Evolutionary conservation across 2,329 filamentous ascomycete genomes (phyloP).

Genomic region (Nemania abortiva): DNA sequence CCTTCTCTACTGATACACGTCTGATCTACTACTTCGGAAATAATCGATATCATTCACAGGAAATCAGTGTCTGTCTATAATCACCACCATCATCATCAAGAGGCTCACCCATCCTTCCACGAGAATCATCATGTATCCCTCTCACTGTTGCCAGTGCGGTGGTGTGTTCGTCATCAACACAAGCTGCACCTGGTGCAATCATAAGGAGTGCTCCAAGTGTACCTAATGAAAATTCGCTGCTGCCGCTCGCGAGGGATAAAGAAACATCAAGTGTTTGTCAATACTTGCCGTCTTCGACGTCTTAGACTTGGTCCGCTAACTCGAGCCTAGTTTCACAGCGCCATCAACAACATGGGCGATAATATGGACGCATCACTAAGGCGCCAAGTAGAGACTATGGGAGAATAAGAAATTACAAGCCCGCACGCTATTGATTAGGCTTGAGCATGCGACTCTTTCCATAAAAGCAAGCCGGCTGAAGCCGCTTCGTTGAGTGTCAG

Average conservation of each 20-base stretch:
- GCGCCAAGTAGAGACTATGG: neutral
- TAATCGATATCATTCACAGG: neutral
- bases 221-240: conserved; percentile 34
- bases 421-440: neutral
- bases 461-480: neutral
- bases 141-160: conserved; percentile 51
- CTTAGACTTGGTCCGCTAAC: neutral
- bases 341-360: neutral
- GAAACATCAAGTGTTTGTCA: conserved; percentile 3
- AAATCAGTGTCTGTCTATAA: conserved; percentile 6
- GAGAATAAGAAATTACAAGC: neutral
- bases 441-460: neutral
- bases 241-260: neutral
- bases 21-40: neutral
- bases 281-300: neutral
- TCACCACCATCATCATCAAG: conserved; percentile 5
- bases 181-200: conserved; percentile 50
- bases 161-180: conserved; percentile 51
- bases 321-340: neutral
- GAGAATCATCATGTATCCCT: conserved; percentile 44
- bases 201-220: conserved; percentile 48
- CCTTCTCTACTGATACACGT: neutral
- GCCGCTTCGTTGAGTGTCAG: neutral
- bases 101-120: neutral
- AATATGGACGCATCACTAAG: neutral